phyloP scores from a whole-genome alignment of 1,284 basidiomycete species.

The Singerocomus inundabilis region DNA sequence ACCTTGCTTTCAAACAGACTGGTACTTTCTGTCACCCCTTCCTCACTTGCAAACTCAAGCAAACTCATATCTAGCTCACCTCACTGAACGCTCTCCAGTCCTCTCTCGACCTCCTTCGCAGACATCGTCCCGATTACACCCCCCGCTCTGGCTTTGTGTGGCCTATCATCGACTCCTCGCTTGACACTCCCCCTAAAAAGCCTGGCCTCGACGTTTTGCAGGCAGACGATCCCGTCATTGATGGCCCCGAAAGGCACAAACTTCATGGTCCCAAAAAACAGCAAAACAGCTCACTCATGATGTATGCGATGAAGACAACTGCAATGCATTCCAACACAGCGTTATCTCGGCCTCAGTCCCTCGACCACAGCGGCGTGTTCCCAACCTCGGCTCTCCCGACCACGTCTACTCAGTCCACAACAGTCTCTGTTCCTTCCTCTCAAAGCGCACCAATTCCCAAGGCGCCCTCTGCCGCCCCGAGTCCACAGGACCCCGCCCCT shows the following conservation, averaged over 20 bases:
- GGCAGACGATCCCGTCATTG: conserved; percentile 25
- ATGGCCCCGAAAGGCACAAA: conserved; percentile 29
- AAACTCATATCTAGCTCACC: conserved; percentile 51
- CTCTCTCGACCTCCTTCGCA: conserved; percentile 67
- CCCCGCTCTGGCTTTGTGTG: conserved; percentile 78
- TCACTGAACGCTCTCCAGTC: conserved; percentile 70
- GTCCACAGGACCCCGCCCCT: conserved; percentile 43
- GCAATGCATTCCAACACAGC: conserved; percentile 61
- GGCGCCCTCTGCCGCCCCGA: conserved; percentile 36
- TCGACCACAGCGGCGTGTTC: conserved; percentile 35
- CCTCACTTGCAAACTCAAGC: conserved; percentile 3
- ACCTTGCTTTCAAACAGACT: conserved; percentile 78
- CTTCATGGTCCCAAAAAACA: conserved; percentile 46
- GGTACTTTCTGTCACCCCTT: conserved; percentile 37
- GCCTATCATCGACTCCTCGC: conserved; percentile 62
- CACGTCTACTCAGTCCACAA: conserved; percentile 37
- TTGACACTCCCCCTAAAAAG: conserved; percentile 48
- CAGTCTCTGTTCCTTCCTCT: conserved; percentile 53
- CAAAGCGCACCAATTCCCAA: conserved; percentile 45
- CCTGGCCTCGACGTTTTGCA: conserved; percentile 28
- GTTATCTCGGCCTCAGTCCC: conserved; percentile 38
- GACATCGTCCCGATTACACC: conserved; percentile 71
- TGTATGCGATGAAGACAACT: conserved; percentile 75
- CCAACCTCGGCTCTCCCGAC: conserved; percentile 41
- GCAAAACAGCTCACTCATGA: conserved; percentile 63